Base-by-base conservation (phyloP, 192 early-diverging fungal genomes). In the Podila epigama region DNA sequence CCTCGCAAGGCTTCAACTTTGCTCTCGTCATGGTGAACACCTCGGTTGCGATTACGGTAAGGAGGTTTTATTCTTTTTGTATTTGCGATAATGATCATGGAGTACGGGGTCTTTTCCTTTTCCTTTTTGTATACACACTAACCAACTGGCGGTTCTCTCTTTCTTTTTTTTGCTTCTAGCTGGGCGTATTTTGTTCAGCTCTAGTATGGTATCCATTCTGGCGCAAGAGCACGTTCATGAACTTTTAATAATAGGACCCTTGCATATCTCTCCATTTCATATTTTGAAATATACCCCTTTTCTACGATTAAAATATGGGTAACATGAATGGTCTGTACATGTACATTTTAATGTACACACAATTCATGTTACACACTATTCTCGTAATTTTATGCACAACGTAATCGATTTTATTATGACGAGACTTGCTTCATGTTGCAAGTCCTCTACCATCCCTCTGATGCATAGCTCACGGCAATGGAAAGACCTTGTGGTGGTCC, bases 11-110 rank as follows among this genome's bases (percentile, higher is more conserved):
- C 0, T 85, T 83, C 51, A 71, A 70, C 60, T 89, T 89, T 53
- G 60, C 83, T 10, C 79, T 86, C 65, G 71, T 81, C 61, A 87
- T 89, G 83, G 84, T 89, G 67, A 79, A 85, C 28, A 87, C 84
- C 37, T 81, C 86, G 28, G 83, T 89, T 37, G 84, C 83, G 63
- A 85, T 89, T 48, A 84, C 86, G 52, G 83, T 86, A 37, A 79
- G 88, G 6, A 58, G 71, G 22, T 85, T 79, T 51, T 16, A 42
- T 5, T 39, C 10, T 42, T 27, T 56, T 3, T n/a, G n/a, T n/a
- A n/a, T n/a, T n/a, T n/a, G n/a, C n/a, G n/a, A n/a, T n/a, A n/a
- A n/a, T n/a, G n/a, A n/a, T n/a, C n/a, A n/a, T n/a, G n/a, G n/a
- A n/a, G n/a, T n/a, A n/a, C n/a, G n/a, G n/a, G n/a, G 8, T 28